These are phyloP conservation scores for Volvox carteri DNA, from an alignment of 163 green algal genomes.

Conservation along the genomic window DNA sequence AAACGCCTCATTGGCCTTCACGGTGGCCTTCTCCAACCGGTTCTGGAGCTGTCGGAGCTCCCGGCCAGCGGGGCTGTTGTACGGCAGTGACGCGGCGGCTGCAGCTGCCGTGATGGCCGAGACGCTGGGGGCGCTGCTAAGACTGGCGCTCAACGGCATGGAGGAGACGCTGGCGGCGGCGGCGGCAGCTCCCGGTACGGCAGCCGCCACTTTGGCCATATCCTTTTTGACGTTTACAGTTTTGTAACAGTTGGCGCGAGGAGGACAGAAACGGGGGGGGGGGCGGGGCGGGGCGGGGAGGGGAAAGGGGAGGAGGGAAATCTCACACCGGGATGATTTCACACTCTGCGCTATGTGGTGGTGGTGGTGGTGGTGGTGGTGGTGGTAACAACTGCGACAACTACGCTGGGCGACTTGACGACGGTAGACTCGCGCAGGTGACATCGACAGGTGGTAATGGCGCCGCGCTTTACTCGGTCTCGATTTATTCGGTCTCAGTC, in stretches of 20 bases:
- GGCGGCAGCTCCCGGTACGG: constrained; percentile 10
- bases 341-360: too few relatives aligned
- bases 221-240: too few relatives aligned
- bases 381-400: not conserved
- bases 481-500: too few relatives aligned
- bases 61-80: constrained; percentile 57
- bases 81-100: not conserved
- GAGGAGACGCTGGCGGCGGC: not conserved
- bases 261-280: not conserved
- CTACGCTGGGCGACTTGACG: too few relatives aligned
- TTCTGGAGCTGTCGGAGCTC: constrained; percentile 76
- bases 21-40: constrained; percentile 74
- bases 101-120: constrained; percentile 14
- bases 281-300: not conserved
- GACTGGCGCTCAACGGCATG: constrained; percentile 40
- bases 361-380: too few relatives aligned
- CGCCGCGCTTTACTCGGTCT: too few relatives aligned
- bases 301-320: too few relatives aligned
- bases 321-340: too few relatives aligned
- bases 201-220: constrained; percentile 36
- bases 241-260: too few relatives aligned
- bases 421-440: too few relatives aligned
- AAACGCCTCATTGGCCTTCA: constrained; percentile 80
- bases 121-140: constrained; percentile 32
- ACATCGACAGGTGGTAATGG: too few relatives aligned